phyloP scores from a whole-genome alignment of 1,284 basidiomycete genomes.

The Tylopilus sp. region DNA sequence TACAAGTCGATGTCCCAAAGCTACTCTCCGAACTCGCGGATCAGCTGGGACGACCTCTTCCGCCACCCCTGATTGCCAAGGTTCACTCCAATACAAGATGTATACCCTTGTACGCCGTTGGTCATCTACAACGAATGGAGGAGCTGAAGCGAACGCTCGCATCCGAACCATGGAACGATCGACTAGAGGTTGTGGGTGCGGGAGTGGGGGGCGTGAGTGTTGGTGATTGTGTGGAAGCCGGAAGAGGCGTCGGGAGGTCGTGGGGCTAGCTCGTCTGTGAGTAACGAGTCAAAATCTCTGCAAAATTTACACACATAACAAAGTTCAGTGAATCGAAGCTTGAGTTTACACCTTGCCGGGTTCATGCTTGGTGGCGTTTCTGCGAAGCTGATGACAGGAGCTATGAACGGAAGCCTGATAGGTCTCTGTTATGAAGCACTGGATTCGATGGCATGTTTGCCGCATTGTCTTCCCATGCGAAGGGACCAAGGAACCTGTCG shows the following conservation, averaged over 20 bases:
- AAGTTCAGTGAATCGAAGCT: constrained; percentile 13
- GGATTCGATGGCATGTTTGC: constrained; percentile 21
- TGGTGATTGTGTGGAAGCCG: constrained; percentile 83
- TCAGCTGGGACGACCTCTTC: constrained; percentile 52
- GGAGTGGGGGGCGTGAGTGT: constrained; percentile 89
- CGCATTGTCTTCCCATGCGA: constrained; percentile 24
- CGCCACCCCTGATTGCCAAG: constrained; percentile 55
- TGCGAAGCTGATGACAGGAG: constrained; percentile 11
- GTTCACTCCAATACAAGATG: constrained; percentile 63
- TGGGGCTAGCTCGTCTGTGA: constrained; percentile 36
- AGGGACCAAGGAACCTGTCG: constrained; percentile 10
- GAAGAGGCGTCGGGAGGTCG: constrained; percentile 48
- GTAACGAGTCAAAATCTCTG: constrained; percentile 11
- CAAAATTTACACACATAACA: constrained; percentile 14
- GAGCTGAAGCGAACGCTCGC: constrained; percentile 52
- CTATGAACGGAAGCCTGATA: constrained; percentile 8
- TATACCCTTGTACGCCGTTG: constrained; percentile 80
- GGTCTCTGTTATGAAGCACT: constrained; percentile 17
- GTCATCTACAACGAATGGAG: constrained; percentile 68
- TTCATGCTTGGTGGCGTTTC: constrained; percentile 11
- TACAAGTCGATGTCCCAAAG: constrained; percentile 29
- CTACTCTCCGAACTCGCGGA: constrained; percentile 41
- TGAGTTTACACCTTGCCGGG: constrained; percentile 2
- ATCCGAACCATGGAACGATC: constrained; percentile 48
- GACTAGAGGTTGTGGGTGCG: constrained; percentile 77